Evolutionary conservation across 2,329 filamentous ascomycete genomes (phyloP), one percentile per base, ranked within the genome.

Genomic region (Nothophaeocryptopus gaeumannii): DNA sequence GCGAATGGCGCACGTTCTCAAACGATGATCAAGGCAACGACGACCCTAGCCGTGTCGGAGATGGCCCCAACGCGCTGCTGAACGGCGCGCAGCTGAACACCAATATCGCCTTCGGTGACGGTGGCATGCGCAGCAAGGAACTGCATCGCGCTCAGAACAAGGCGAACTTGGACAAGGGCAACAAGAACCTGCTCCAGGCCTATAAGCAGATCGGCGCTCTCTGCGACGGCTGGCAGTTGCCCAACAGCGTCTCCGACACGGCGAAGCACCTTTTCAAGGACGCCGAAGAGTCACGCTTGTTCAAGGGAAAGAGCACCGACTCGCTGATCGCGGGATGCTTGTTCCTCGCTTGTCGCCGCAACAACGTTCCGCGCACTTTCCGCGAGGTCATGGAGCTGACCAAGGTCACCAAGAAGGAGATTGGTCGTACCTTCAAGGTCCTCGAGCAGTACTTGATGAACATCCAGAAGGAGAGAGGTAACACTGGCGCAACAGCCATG

Each of bases 1-100:
- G 90, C 40, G 93, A 99, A 74, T 99, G 93, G 93, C 89, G 93
- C 68, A 99, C 93, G 1, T 99, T 99, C 74, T 90, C 91, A 67
- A 97, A 97, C 68, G 93, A 99, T 66, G 95, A 99, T 68, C 89
- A 96, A 70, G 89, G 89, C 65, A 91, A 88, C 65, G 95, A 97
- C 63, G 93, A 99, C 61, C 93, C 95, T 4, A 96, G 90, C 51
- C 93, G 93, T 89, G 92, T 99, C 58, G 93, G 93, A 75, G 93
- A 97, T 62, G 88, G 87, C 5, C 85, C 86, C 53, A 96, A 97
- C 66, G 86, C 89, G 46, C 83, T 99, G 37, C 80, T 96, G 50
- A 90, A 95, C 64, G 91, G 90, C 49, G 86, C 89, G 58, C 90
- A 96, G 72, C 83, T 96, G 39, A 84, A 91, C 66, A 96, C 91